phyloP scores from a whole-genome alignment of 495 filamentous ascomycete genomes.

The Aspergillus biplanus region DNA sequence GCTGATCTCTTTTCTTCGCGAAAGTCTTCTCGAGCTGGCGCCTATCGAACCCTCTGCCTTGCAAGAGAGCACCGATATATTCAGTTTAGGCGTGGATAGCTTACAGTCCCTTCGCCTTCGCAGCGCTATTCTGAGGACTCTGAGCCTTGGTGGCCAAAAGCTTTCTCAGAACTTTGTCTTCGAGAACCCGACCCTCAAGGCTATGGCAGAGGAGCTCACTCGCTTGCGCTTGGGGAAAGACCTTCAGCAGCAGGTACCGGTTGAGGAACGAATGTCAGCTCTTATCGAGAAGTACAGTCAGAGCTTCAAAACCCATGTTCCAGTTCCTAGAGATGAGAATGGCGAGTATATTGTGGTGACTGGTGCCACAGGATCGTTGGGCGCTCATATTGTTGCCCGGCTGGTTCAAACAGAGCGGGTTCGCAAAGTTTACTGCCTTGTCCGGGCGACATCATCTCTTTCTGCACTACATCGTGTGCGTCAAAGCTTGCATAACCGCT shows the following conservation, averaged over 20 bases:
- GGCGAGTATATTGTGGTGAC: conserved; percentile 47
- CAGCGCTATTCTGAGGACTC: conserved; percentile 31
- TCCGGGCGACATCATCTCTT: conserved; percentile 47
- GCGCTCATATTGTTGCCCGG: conserved; percentile 55
- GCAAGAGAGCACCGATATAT: conserved; percentile 44
- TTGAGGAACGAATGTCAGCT: conserved; percentile 27
- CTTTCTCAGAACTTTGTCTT: conserved; percentile 47
- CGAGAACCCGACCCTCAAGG: conserved; percentile 39
- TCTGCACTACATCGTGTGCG: conserved; percentile 51
- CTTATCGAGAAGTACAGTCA: conserved; percentile 40
- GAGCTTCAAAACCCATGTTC: conserved; percentile 35
- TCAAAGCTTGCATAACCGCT: conserved; percentile 46
- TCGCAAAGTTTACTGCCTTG: conserved; percentile 54
- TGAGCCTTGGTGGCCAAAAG: conserved; percentile 33
- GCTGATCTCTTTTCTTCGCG: conserved; percentile 25
- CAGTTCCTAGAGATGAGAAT: conserved; percentile 24
- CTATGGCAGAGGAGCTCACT: conserved; percentile 30
- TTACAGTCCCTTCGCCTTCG: conserved; percentile 51
- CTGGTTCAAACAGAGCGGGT: conserved; percentile 33
- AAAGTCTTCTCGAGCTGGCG: conserved; percentile 22
- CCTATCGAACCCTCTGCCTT: conserved; percentile 23
- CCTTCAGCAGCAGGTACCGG: conserved; percentile 21
- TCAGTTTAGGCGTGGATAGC: conserved; percentile 54
- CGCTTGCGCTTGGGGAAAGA: conserved; percentile 14
- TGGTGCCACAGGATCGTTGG: conserved; percentile 68